phyloP scores from a whole-genome alignment of 2,329 filamentous ascomycete species.

The Coniochaeta sp. region DNA sequence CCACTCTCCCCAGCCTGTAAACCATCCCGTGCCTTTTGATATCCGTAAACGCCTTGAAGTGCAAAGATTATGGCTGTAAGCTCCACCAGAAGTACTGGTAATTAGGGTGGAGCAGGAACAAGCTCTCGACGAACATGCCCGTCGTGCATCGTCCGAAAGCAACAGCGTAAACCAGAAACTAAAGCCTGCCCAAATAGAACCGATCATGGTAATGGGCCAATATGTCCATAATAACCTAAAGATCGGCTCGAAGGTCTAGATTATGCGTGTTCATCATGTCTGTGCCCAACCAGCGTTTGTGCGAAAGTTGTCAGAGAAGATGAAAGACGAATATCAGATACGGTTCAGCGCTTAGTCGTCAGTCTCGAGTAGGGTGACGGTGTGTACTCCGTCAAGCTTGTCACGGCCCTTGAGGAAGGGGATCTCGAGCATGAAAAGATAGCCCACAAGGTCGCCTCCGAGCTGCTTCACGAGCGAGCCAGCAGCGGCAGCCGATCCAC shows the following conservation, averaged over 20 bases:
- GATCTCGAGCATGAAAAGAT: conserved; percentile 92
- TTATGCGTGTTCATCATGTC: not conserved
- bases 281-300: not conserved
- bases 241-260: not conserved
- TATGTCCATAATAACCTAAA: not conserved
- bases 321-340: not conserved
- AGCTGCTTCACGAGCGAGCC: conserved; percentile 80
- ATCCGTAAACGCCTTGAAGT: not conserved
- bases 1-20: not conserved
- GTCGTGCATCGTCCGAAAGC: not conserved
- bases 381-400: conserved; percentile 72
- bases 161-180: not conserved
- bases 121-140: not conserved
- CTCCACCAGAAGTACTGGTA: not conserved
- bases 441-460: conserved; percentile 79
- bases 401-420: conserved; percentile 86
- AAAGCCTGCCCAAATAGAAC: not conserved
- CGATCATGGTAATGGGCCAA: not conserved
- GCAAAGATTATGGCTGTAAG: not conserved
- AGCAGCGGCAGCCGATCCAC: conserved; percentile 84
- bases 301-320: not conserved
- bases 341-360: not conserved
- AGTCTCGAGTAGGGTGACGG: conserved; percentile 69
- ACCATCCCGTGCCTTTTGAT: not conserved
- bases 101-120: not conserved